Conservation (phyloP, 352 stramenopile species). For the Pelagophyceae sp. region DNA sequence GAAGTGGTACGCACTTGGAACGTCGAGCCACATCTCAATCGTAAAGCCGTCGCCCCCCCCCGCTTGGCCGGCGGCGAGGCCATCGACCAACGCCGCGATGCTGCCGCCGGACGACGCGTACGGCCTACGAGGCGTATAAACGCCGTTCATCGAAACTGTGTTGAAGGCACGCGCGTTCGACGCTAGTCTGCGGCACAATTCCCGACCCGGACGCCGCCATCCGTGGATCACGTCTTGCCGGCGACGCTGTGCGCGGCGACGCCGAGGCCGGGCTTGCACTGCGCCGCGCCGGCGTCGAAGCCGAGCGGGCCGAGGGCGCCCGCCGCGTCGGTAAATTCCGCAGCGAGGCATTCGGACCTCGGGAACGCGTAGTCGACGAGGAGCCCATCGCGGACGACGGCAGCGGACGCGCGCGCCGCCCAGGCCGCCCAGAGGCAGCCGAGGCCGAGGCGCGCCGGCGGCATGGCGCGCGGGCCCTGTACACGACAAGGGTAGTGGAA, state of each 20-base stretch:
- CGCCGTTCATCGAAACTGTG: no score
- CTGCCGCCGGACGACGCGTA: neutral
- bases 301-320: neutral
- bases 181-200: no score
- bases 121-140: no score
- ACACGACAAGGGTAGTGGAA: no score
- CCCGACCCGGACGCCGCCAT: no score
- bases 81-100: neutral
- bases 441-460: no score
- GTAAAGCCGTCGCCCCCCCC: neutral
- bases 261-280: neutral
- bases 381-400: neutral
- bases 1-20: neutral
- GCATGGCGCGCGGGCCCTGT: no score
- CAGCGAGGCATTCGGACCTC: neutral
- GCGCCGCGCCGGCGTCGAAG: neutral
- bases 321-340: neutral
- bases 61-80: neutral
- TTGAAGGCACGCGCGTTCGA: no score
- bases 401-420: no score
- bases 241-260: neutral
- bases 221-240: no score
- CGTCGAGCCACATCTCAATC: neutral
- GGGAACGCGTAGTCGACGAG: neutral
- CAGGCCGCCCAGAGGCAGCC: no score